Evolutionary conservation across 768 basidiomycete species (phyloP).

Genomic region (Russula emetica): DNA sequence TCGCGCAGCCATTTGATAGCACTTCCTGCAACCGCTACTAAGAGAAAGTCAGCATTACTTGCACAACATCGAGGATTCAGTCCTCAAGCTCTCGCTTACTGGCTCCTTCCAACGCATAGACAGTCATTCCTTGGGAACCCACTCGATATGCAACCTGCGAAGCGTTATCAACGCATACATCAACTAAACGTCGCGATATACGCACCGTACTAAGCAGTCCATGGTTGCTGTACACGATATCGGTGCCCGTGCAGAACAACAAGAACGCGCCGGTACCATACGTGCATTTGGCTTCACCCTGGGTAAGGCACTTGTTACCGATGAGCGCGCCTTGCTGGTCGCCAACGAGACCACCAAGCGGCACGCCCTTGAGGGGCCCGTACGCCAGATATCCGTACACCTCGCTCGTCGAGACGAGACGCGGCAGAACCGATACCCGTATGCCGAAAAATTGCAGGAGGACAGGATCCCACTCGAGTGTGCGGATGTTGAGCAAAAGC

Average conservation of each 20-base stretch:
- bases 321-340: slow-evolving; percentile 97
- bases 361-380: slow-evolving; percentile 67
- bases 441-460: slow-evolving; percentile 87
- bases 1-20: slow-evolving; percentile 97
- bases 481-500: slow-evolving; percentile 78
- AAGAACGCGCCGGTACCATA: slow-evolving; percentile 98
- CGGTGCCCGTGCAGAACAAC: slow-evolving; percentile 87
- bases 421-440: slow-evolving; percentile 72
- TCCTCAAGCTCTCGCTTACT: slow-evolving; percentile 50
- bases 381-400: slow-evolving; percentile 76
- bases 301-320: slow-evolving; percentile 90
- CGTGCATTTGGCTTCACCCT: slow-evolving; percentile 96
- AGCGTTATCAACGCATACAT: background rate
- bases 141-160: slow-evolving; percentile 83
- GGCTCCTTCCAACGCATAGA: slow-evolving; percentile 93
- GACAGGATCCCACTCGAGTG: slow-evolving; percentile 76
- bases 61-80: background rate
- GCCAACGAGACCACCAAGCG: slow-evolving; percentile 91
- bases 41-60: slow-evolving; percentile 1
- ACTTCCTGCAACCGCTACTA: slow-evolving; percentile 91
- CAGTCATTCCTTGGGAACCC: slow-evolving; percentile 68
- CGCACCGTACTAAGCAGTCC: slow-evolving; percentile 85
- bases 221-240: slow-evolving; percentile 79
- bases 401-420: slow-evolving; percentile 86
- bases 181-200: background rate